phyloP scores from a whole-genome alignment of 495 filamentous ascomycete species.

The Cladorrhinum samala region DNA sequence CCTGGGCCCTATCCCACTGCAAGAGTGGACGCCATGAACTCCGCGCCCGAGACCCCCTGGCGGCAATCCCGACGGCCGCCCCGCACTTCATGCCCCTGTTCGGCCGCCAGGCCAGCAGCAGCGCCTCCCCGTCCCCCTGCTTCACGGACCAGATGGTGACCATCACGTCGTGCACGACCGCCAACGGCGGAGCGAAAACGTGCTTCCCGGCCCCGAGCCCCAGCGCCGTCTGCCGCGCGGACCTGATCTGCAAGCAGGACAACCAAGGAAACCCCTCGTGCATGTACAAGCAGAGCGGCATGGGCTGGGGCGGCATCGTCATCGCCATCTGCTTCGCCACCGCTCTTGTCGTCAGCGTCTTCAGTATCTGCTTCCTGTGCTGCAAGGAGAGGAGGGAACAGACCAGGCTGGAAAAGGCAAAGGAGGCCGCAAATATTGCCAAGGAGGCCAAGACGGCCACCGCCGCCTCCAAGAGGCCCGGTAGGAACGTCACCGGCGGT shows the following conservation, averaged over 20 bases:
- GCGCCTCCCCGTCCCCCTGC: conserved; percentile 28
- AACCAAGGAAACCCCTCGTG: conserved; percentile 31
- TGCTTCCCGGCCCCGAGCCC: conserved; percentile 33
- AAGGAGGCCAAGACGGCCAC: conserved; percentile 28
- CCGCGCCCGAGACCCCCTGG: background rate
- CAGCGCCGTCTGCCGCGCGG: conserved; percentile 35
- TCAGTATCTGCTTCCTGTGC: conserved; percentile 35
- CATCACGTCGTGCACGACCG: conserved; percentile 34
- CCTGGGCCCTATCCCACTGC: conserved; percentile 30
- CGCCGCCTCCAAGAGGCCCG: conserved; percentile 21
- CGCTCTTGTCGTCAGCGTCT: conserved; percentile 23
- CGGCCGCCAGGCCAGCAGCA: conserved; percentile 6
- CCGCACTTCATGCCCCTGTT: background rate
- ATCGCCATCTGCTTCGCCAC: conserved; percentile 37
- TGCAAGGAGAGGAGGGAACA: conserved; percentile 32
- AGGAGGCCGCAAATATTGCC: conserved; percentile 31
- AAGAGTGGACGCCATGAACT: conserved; percentile 12
- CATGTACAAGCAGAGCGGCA: conserved; percentile 35
- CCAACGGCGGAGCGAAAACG: conserved; percentile 22
- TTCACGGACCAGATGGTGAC: conserved; percentile 26
- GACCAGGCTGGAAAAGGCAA: conserved; percentile 25
- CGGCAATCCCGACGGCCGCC: background rate
- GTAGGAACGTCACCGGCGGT: conserved; percentile 61
- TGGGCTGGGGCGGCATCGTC: conserved; percentile 34
- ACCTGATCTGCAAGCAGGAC: conserved; percentile 38